Conservation (phyloP, 73 alveolate genomes). For the Paramecium primaurelia region DNA sequence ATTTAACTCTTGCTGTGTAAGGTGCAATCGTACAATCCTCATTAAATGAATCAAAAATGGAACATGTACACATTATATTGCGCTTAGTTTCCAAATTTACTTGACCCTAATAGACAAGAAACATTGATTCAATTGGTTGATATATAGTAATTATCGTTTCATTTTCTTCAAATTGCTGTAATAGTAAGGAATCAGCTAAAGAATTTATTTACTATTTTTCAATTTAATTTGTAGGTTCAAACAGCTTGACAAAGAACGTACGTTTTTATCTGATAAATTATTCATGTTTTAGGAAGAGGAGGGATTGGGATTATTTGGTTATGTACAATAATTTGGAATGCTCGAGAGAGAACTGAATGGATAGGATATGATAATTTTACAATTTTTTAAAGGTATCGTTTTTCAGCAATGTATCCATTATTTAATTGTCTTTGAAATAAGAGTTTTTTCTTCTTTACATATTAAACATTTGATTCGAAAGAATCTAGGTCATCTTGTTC, state of each 20-base stretch:
- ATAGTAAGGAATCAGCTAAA: not conserved
- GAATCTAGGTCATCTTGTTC: not conserved
- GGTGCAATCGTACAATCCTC: not conserved
- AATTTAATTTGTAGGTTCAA: not conserved
- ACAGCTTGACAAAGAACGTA: not conserved
- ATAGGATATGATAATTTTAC: not conserved
- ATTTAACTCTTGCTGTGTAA: not conserved
- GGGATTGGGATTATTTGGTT: not conserved
- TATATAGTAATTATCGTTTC: not conserved
- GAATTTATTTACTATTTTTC: not conserved
- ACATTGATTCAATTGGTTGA: not conserved
- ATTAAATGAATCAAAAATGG: not conserved
- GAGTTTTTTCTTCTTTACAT: not conserved
- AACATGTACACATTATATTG: not conserved
- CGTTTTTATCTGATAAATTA: slow-evolving; percentile 5
- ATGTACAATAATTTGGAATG: not conserved
- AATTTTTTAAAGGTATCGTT: not conserved
- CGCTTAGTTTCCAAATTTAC: not conserved
- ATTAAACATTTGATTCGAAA: not conserved
- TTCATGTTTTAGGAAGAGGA: not conserved
- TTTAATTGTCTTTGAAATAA: not conserved
- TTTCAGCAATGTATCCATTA: not conserved
- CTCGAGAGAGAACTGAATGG: not conserved
- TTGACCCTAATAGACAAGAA: not conserved
- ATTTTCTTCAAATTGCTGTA: not conserved